phyloP scores from a whole-genome alignment of 2,329 filamentous ascomycete genomes.

The Paramyrothecium sp. region DNA sequence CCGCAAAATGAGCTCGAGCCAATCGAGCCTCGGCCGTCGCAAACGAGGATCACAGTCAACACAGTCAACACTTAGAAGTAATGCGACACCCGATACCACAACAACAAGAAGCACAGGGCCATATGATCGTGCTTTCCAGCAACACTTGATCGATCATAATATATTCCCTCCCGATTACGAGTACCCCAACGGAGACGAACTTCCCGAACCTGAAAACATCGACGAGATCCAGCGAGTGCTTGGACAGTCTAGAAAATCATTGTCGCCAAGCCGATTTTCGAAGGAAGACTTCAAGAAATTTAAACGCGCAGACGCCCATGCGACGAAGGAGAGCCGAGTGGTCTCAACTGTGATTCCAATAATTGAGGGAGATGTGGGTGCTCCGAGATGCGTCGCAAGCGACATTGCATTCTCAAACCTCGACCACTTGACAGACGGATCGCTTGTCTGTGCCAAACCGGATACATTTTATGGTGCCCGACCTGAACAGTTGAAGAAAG shows the following conservation, averaged over 20 bases:
- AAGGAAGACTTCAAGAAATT: constrained; percentile 29
- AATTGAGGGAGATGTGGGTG: constrained; percentile 22
- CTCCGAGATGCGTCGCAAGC: constrained; percentile 18
- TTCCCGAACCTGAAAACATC: constrained; percentile 14
- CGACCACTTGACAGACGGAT: constrained; percentile 30
- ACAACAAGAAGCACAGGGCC: constrained; percentile 13
- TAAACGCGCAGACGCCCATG: constrained; percentile 19
- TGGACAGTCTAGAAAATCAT: constrained; percentile 19
- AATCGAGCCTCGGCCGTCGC: constrained; percentile 8
- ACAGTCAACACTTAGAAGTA: constrained; percentile 3
- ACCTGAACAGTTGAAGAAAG: constrained; percentile 23
- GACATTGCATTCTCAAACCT: constrained; percentile 33
- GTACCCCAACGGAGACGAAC: constrained; percentile 11
- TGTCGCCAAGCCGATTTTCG: constrained; percentile 33
- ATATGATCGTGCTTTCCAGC: constrained; percentile 16
- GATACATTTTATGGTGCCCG: constrained; percentile 32
- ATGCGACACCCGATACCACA: constrained; percentile 4
- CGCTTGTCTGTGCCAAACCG: constrained; percentile 24
- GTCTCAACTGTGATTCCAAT: constrained; percentile 27
- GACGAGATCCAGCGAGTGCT: constrained; percentile 13
- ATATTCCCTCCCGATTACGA: constrained; percentile 12
- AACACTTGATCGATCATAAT: constrained; percentile 14
- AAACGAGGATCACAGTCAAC: constrained; percentile 11
- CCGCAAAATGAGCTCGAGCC: constrained; percentile 6
- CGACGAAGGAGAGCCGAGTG: constrained; percentile 32